Percentiles rank a stretch among this genome's conserved stretches.
These are phyloP conservation scores for Naganishia antarctica DNA, from an alignment of 768 basidiomycete genomes.

Conservation along the genomic window DNA sequence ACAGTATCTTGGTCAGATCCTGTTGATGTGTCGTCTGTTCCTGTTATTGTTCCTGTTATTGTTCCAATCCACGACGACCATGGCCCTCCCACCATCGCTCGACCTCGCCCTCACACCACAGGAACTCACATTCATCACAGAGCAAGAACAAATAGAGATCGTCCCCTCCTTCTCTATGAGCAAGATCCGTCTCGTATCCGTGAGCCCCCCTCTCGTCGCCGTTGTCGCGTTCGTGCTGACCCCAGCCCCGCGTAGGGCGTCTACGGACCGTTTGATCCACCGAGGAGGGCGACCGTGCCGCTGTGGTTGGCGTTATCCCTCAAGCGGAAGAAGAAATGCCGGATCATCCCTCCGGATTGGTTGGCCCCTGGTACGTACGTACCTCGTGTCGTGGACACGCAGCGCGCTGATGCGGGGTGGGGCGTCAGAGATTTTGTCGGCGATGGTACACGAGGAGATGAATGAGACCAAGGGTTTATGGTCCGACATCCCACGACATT, in stretches of 20 bases:
- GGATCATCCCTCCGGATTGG: conserved; percentile 87
- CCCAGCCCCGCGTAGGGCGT: conserved; percentile 59
- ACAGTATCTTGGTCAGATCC: neutral
- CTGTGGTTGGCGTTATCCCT: conserved; percentile 93
- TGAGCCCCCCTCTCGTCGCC: conserved; percentile 44
- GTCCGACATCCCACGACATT: conserved; percentile 71
- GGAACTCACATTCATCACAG: conserved; percentile 83
- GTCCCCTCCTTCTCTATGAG: conserved; percentile 87
- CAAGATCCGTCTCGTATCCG: conserved; percentile 83
- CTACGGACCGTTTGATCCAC: conserved; percentile 87
- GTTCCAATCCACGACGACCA: conserved; percentile 39
- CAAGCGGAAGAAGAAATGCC: conserved; percentile 90
- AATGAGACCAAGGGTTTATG: conserved; percentile 64
- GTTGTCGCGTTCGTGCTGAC: neutral
- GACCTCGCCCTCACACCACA: conserved; percentile 70
- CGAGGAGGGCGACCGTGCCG: conserved; percentile 76
- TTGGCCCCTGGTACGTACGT: conserved; percentile 52
- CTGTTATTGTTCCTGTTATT: neutral
- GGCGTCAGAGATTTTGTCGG: conserved; percentile 82
- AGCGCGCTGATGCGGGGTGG: no score
- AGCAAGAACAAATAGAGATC: conserved; percentile 76
- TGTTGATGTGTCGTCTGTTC: neutral
- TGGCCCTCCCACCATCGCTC: conserved; percentile 73
- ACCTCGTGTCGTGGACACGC: no score
- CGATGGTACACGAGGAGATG: conserved; percentile 68